Percentiles rank a stretch among this genome's conserved stretches.
These are phyloP conservation scores for Ustilago shanxiensis DNA, from an alignment of 1,284 basidiomycete genomes.

Conservation along the genomic window DNA sequence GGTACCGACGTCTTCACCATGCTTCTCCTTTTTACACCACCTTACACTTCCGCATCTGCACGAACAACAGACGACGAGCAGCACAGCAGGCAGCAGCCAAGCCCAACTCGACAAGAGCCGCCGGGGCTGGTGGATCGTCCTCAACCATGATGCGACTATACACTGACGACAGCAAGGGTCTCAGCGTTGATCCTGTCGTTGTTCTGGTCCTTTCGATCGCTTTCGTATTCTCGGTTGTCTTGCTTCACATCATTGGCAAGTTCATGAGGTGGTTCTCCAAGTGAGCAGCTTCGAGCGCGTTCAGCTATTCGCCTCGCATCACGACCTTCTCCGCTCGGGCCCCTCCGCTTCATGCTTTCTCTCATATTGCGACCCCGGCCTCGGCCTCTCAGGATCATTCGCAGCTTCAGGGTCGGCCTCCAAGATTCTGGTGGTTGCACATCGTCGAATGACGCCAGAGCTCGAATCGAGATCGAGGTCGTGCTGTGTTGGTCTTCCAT, in stretches of 20 bases:
- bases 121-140: conserved; percentile 93
- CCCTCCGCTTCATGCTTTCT: too few relatives aligned
- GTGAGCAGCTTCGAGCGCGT: conserved; percentile 70
- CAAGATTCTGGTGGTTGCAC: neutral
- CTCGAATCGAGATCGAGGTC: neutral
- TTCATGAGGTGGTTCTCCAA: conserved; percentile 90
- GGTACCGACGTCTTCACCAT: neutral
- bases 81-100: conserved; percentile 76
- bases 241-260: conserved; percentile 97
- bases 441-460: neutral
- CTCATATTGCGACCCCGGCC: neutral
- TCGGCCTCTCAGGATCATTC: neutral
- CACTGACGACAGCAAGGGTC: conserved; percentile 91
- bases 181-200: conserved; percentile 98
- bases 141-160: conserved; percentile 99
- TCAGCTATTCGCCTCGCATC: neutral
- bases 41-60: neutral
- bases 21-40: neutral
- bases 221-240: conserved; percentile 98
- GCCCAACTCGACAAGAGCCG: conserved; percentile 89
- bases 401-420: neutral
- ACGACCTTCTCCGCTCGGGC: neutral
- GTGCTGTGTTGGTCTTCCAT: neutral
- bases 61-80: conserved; percentile 75
- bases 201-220: conserved; percentile 95